phyloP scores from a whole-genome alignment of 495 filamentous ascomycete species.

The Penicillium maclennaniae region DNA sequence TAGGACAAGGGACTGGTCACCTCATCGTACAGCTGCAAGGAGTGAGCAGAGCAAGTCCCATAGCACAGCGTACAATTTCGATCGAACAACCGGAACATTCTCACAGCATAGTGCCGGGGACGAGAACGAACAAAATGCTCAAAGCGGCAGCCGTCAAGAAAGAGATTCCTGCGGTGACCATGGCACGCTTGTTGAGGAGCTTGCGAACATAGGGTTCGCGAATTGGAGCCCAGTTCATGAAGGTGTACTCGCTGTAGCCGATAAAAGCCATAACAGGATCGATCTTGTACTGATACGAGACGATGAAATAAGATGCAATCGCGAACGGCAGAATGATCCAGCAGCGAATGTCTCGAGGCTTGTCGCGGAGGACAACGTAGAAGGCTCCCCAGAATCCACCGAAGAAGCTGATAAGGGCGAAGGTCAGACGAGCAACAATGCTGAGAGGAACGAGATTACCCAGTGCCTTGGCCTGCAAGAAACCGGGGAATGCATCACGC shows the following conservation, averaged over 20 bases:
- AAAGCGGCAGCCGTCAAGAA: slow-evolving; percentile 70
- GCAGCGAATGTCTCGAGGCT: slow-evolving; percentile 65
- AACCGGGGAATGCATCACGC: slow-evolving; percentile 94
- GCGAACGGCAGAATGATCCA: slow-evolving; percentile 97
- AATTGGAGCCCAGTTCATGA: slow-evolving; percentile 81
- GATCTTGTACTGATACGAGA: slow-evolving; percentile 88
- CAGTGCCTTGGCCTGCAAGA: slow-evolving; percentile 88
- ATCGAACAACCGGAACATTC: neutral
- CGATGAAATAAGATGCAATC: slow-evolving; percentile 79
- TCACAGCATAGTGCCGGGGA: slow-evolving; percentile 83
- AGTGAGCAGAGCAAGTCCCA: neutral
- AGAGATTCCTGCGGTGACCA: slow-evolving; percentile 70
- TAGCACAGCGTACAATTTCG: neutral
- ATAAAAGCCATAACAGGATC: slow-evolving; percentile 88
- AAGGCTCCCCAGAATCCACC: slow-evolving; percentile 93
- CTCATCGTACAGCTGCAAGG: slow-evolving; percentile 1
- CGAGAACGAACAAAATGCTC: slow-evolving; percentile 82
- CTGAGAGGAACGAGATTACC: slow-evolving; percentile 91
- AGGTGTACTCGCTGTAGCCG: slow-evolving; percentile 91
- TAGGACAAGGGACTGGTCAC: slow-evolving; percentile 4
- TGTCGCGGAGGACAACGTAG: slow-evolving; percentile 83
- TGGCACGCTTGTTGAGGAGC: slow-evolving; percentile 73
- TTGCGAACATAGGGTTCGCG: slow-evolving; percentile 84
- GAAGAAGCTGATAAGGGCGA: slow-evolving; percentile 85
- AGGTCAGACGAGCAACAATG: slow-evolving; percentile 72